Base-by-base conservation (phyloP, 495 filamentous ascomycete genomes). In the Daldinia vernicosa region DNA sequence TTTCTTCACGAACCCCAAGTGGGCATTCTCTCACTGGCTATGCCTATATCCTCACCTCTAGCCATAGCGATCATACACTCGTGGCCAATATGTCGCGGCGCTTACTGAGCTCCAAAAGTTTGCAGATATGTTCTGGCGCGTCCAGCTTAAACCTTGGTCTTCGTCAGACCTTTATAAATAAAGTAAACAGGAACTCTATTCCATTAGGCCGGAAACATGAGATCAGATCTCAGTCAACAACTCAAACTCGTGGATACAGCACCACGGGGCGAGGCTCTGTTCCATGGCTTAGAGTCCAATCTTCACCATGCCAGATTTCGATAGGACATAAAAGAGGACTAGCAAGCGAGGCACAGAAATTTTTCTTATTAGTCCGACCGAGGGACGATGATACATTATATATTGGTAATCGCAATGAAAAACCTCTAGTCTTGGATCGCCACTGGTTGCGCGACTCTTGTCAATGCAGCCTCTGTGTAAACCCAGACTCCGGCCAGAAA, bases 401-500 rank as follows among this genome's bases (percentile, higher is more conserved):
- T 5, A 5, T 12, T 12, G 30, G 27, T 17, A 15, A 32, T 22
- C 27, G 9, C 5, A 17, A 33, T 11, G 30, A 52, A 12, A 24
- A 17, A 8, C 59, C 52, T 22, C 1, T 33, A 1, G 24, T 60
- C 14, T 24, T 73, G n/a, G 35, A 66, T 64, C 70, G 61, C 0
- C 70, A 73, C 45, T 90, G 88, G 76, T 86, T 97, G 17, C 91
- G 94, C 32, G 94, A 98, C 75, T 74, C 85, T 40, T 98, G 95
- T 77, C 72, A 82, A 39, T 97, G 95, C 72, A 75, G 83, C 3
- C 69, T 24, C 3, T 97, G 95, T 78, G 85, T 95, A 43, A 89
- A 97, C 77, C 85, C 86, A 1, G 86, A 90, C 60, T 94, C 93
- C 0, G 91, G 88, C 60, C 95, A 98, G 75, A 94, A 95, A 78